Base-by-base conservation (phyloP, 306 rosid genomes). In the Comarum palustre region DNA sequence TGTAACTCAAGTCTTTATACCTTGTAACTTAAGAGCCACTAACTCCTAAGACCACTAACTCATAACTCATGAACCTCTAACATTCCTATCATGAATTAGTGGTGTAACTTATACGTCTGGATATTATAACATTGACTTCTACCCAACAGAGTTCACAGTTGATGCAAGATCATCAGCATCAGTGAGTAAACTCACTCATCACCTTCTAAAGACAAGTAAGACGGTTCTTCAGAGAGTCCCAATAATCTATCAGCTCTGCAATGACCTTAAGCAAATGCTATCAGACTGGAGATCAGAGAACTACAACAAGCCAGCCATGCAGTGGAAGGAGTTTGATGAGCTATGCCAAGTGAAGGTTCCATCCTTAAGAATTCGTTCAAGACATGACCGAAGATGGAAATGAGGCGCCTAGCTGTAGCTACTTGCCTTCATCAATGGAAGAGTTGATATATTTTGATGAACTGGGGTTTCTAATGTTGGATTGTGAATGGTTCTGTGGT, bases 81-180 rank as follows among this genome's bases (percentile, higher is more conserved):
- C n/a, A n/a, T n/a, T n/a, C n/a, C n/a, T n/a, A n/a, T n/a, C n/a
- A n/a, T n/a, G n/a, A n/a, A n/a, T n/a, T n/a, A n/a, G n/a, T n/a
- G n/a, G n/a, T n/a, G n/a, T n/a, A n/a, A n/a, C n/a, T n/a, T n/a
- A n/a, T n/a, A n/a, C n/a, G n/a, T n/a, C n/a, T n/a, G n/a, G n/a
- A n/a, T n/a, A n/a, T n/a, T n/a, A n/a, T n/a, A n/a, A n/a, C n/a
- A n/a, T n/a, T n/a, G n/a, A 91, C 6, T 85, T 94, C 80, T 87
- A 94, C 50, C 90, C 96, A 12, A 91, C 95, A 3, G 89, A 91
- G 20, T 94, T 91, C 78, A 90, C 99, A 4, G 88, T 94, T 4
- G 97, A 94, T 80, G 95, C 99, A 75, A 84, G 99, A 77, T 91
- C 96, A 29, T 88, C 96, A 43, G 91, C 95, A 48, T 87, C 96